Conservation (phyloP, 768 basidiomycete genomes). For the Crucibulum laeve region DNA sequence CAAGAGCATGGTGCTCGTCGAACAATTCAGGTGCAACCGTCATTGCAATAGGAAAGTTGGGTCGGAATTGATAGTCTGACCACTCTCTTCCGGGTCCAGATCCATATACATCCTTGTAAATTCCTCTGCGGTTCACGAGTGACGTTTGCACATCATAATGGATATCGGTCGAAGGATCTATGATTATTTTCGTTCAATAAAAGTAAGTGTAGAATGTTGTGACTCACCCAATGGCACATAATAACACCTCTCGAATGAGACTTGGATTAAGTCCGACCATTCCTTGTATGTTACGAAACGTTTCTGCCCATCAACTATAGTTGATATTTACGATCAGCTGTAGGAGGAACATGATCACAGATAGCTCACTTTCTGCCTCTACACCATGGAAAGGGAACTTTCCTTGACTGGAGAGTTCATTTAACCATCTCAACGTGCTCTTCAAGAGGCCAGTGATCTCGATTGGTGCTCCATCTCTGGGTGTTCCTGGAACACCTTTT, state of each 20-base stretch:
- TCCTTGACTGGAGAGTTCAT: conserved; percentile 54
- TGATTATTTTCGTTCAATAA: conserved; percentile 1
- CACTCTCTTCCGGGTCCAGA: conserved; percentile 85
- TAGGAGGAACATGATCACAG: conserved; percentile 1
- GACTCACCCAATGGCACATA: conserved; percentile 78
- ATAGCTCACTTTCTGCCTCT: conserved; percentile 62
- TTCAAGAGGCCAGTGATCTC: conserved; percentile 94
- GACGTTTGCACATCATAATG: conserved; percentile 65
- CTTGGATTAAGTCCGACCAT: conserved; percentile 83
- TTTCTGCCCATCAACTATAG: conserved; percentile 63
- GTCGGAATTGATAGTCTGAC: conserved; percentile 95
- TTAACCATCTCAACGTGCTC: conserved; percentile 90
- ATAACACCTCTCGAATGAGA: conserved; percentile 86
- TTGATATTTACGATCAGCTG: conserved; percentile 1
- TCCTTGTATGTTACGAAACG: conserved; percentile 81
- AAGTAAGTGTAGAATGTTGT: conserved; percentile 3
- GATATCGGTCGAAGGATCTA: conserved; percentile 69
- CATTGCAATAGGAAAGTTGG: conserved; percentile 96
- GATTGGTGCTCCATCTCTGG: conserved; percentile 91
- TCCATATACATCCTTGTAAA: conserved; percentile 97
- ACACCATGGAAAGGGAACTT: conserved; percentile 92
- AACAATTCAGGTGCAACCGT: conserved; percentile 95
- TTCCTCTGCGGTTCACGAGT: conserved; percentile 85
- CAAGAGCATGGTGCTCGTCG: conserved; percentile 72
- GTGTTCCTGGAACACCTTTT: conserved; percentile 94